phyloP scores from a whole-genome alignment of 805 yeast genomes.

The Ogataea paraovalis region DNA sequence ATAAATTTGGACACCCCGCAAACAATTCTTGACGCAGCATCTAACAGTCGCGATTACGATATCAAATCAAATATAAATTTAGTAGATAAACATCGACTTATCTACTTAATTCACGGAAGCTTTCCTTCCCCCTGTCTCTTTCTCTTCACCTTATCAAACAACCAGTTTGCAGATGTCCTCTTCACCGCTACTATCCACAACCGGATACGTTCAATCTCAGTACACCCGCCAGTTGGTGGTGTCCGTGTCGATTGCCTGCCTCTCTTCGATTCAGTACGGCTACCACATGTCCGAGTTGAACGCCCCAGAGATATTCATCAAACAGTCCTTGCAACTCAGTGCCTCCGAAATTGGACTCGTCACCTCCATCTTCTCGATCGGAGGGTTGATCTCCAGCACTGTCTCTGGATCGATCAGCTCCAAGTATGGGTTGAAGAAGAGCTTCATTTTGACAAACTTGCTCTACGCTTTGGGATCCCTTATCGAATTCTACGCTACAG shows the following conservation, averaged over 20 bases:
- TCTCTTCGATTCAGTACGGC: slow-evolving; percentile 87
- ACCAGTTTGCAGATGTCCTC: no score
- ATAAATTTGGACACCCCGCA: no score
- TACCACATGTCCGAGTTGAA: slow-evolving; percentile 93
- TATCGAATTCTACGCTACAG: slow-evolving; percentile 48
- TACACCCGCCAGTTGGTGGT: slow-evolving; percentile 35
- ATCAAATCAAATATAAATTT: no score
- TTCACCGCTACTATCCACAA: slow-evolving; percentile 7
- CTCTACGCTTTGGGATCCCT: slow-evolving; percentile 60
- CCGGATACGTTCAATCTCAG: not conserved
- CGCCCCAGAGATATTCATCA: slow-evolving; percentile 72
- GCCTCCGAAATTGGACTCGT: slow-evolving; percentile 63
- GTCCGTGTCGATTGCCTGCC: slow-evolving; percentile 56
- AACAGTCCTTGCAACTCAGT: slow-evolving; percentile 12
- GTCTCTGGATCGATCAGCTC: slow-evolving; percentile 66
- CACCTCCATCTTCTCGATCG: slow-evolving; percentile 76
- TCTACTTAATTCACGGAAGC: no score
- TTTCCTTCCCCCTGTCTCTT: no score
- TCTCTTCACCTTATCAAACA: no score
- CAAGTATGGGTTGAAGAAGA: slow-evolving; percentile 54
- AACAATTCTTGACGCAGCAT: no score
- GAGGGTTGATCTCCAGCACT: slow-evolving; percentile 76
- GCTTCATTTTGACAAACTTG: slow-evolving; percentile 48
- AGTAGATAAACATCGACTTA: no score
- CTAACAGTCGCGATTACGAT: no score